Base-by-base conservation (phyloP, 116 monocot genomes). In the Iris pallida region DNA sequence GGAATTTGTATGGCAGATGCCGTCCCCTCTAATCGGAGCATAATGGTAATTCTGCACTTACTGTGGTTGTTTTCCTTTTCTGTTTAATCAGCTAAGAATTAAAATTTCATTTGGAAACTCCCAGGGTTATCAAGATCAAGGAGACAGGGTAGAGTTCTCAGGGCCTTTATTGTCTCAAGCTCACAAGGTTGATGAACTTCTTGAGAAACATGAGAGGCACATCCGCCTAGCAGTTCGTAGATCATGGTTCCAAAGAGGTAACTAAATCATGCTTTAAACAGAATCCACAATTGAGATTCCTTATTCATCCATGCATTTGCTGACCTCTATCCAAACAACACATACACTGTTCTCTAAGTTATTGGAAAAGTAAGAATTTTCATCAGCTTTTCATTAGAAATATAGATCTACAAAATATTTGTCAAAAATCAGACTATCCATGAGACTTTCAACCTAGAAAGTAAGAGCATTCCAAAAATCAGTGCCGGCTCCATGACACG, bases 211-310 rank as follows among this genome's bases (percentile, higher is more conserved):
- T 68, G 97, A 98, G 55, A 75, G 78, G 44, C 81, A 82, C 45
- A 88, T 98, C 53, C 85, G 97, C 16, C 86, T 81, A 77, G 86
- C 71, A 53, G 83, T 79, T 69, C 84, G 83, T 7, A 71, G 78
- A 70, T 83, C 77, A 49, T 92, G 92, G 97, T 87, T 92, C 70
- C 75, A 69, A 60, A 85, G 79, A 90, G 89, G 97, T 95, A 78
- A 84, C 46, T 47, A 40, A 30, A 47, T 56, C 16, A 44, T 64
- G 30, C 57, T 45, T 54, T 43, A 14, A 13, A 8, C 16, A 7
- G 14, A 2, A 54, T 20, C 16, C 16, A 47, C 17, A 17, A 20
- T 5, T 20, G 7, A 45, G 2, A 48, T 9, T 44, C 8, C 13
- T 47, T 9, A 48, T n/a, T 43, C 47, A 44, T 45, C 13, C 5